Evolutionary conservation across 306 rosid genomes (phyloP), one percentile per base, ranked within the genome.

Genomic region (Vicia faba): DNA sequence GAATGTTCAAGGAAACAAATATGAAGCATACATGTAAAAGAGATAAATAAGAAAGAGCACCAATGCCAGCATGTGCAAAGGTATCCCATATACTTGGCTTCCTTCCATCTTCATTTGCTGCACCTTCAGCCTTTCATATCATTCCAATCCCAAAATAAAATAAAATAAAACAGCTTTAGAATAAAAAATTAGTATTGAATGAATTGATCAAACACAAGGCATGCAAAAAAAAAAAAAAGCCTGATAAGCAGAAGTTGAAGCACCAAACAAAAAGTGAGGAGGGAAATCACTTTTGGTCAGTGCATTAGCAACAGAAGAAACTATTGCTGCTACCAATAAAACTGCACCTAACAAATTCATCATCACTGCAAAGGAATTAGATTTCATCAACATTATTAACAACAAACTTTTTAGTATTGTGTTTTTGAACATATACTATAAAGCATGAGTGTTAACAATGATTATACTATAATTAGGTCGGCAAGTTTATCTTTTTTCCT

Each of bases 161-260:
- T n/a, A n/a, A n/a, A n/a, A n/a, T n/a, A 48, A 16, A 16, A 0
- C 8, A 8, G 1, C 26, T 16, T 48, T 16, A 48, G 26, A 48
- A 8, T 48, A 0, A 31, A 31, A 31, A 28, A 4, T 28, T 3
- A 28, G 5, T 28, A 4, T 28, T 28, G 16, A 46, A 19, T 45
- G 46, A 40, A 11, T 40, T 11, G 29, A 31, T 31, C 36, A 31
- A 31, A 31, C 36, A 31, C 36, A 31, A 5, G 36, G 36, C 8
- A 8, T 31, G 36, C 36, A 31, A 31, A 5, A 31, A 31, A 4
- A 31, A 2, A 31, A 15, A 23, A 4, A 48, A n/a, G n/a, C 95
- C 91, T 91, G 97, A 63, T 79, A 86, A 39, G 95, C 91, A 0
- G 97, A 79, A 19, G 92, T 57, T 44, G 82, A 74, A 2, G 86